These are phyloP conservation scores for Aspergillus nidulans DNA, from an alignment of 495 filamentous ascomycete species.

Conservation along the genomic window DNA sequence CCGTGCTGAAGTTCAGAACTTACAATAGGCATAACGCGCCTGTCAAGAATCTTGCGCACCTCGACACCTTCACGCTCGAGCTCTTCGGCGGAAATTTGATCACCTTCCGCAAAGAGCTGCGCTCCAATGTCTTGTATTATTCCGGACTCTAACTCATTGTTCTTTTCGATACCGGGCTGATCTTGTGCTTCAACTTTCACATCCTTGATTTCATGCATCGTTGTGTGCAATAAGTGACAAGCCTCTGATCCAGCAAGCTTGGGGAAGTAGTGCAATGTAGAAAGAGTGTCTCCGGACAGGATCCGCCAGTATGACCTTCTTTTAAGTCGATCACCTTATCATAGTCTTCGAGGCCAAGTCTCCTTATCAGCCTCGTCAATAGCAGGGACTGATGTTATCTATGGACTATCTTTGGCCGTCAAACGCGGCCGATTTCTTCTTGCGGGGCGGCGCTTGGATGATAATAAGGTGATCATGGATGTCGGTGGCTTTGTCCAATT, in stretches of 20 bases:
- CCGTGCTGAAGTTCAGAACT: background rate
- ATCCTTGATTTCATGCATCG: conserved; percentile 17
- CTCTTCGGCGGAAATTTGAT: conserved; percentile 29
- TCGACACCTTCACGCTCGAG: conserved; percentile 27
- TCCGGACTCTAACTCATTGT: conserved; percentile 22
- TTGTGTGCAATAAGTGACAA: background rate
- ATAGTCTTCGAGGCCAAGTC: background rate
- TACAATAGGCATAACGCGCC: conserved; percentile 34
- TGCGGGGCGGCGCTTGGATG: background rate
- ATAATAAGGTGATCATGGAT: background rate
- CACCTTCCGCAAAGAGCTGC: conserved; percentile 28
- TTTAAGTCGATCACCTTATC: background rate
- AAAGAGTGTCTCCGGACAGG: background rate
- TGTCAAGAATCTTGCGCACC: conserved; percentile 31
- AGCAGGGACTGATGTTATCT: conserved; percentile 13
- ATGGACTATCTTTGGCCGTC: conserved; percentile 13
- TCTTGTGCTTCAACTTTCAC: conserved; percentile 14
- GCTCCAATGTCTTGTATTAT: conserved; percentile 26
- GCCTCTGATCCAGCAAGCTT: background rate
- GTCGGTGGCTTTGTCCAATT: conserved; percentile 4
- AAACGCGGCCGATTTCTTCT: background rate
- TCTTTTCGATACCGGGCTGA: conserved; percentile 2
- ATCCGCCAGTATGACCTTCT: background rate
- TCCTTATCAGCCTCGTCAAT: background rate
- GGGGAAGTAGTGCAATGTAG: background rate